Conservation (phyloP, 2,329 filamentous ascomycete genomes). For the Akanthomyces lecanii region DNA sequence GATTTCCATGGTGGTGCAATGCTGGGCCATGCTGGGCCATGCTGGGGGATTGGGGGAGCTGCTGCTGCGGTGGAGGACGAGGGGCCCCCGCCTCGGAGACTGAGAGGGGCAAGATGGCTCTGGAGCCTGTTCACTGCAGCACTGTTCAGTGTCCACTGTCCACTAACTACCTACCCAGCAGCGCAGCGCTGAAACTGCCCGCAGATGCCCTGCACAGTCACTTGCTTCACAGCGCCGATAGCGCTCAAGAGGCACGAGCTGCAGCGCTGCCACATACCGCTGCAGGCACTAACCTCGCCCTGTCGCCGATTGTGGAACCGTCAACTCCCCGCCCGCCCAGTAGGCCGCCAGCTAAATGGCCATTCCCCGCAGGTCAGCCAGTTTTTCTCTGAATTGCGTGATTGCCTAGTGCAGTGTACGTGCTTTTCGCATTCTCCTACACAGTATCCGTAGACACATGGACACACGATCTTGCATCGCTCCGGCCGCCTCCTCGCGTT, state of each 20-base stretch:
- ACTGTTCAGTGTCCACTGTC: too few relatives aligned
- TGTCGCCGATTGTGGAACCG: constrained; percentile 5
- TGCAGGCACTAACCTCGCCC: not conserved
- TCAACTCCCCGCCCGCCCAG: constrained; percentile 3
- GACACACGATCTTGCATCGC: not conserved
- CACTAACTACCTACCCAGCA: too few relatives aligned
- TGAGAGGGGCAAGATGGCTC: not conserved
- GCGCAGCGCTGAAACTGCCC: too few relatives aligned
- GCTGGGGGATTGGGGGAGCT: not conserved
- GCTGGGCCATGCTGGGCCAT: not conserved
- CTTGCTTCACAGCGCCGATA: too few relatives aligned
- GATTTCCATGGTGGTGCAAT: not conserved
- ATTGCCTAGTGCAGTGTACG: constrained; percentile 29
- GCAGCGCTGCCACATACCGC: not conserved
- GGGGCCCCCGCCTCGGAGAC: not conserved
- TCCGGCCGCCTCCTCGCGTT: not conserved
- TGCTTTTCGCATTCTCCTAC: not conserved
- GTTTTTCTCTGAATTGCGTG: constrained; percentile 31
- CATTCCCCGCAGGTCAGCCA: constrained; percentile 25
- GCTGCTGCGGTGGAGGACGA: too few relatives aligned
- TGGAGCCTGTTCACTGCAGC: too few relatives aligned
- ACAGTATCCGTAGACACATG: not conserved
- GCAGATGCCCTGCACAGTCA: too few relatives aligned
- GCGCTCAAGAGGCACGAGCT: too few relatives aligned
- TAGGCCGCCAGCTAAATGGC: constrained; percentile 14